Evolutionary conservation across 441 rosid species (phyloP).

Genomic region (Euphorbia celastroides): DNA sequence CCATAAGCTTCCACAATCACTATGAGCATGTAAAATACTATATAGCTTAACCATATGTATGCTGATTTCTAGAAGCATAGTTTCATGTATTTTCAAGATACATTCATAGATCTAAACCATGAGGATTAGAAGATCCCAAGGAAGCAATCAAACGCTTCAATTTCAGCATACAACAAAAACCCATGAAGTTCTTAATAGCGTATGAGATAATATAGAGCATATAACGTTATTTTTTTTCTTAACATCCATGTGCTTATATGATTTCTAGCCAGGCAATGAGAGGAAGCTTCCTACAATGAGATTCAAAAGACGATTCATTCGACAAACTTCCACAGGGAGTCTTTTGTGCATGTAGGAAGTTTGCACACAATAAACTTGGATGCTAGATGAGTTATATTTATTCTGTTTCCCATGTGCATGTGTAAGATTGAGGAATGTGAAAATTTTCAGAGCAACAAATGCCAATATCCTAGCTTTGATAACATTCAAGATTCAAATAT

Average conservation of each 20-base stretch:
- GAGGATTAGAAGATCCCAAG: background rate
- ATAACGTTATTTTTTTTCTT: background rate
- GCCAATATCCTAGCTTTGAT: background rate
- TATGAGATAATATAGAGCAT: background rate
- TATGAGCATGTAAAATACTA: constrained; percentile 1
- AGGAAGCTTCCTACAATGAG: background rate
- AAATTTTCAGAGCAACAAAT: background rate
- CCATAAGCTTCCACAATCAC: background rate
- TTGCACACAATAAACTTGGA: constrained; percentile 1
- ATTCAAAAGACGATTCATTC: background rate
- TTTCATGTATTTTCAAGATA: background rate
- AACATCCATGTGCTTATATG: background rate
- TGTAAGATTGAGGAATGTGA: background rate
- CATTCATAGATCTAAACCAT: background rate
- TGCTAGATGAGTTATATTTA: background rate
- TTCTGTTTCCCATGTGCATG: background rate
- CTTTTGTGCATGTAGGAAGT: background rate
- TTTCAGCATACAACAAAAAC: background rate
- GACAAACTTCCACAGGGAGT: background rate
- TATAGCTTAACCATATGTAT: background rate
- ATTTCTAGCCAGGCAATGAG: background rate
- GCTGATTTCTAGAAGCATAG: background rate
- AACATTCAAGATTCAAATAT: constrained; percentile 3
- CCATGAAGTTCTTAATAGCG: background rate
- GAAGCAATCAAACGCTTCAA: constrained; percentile 1